These are phyloP conservation scores for Cyclocybe aegerita DNA, from an alignment of 768 basidiomycete genomes.

Conservation along the genomic window DNA sequence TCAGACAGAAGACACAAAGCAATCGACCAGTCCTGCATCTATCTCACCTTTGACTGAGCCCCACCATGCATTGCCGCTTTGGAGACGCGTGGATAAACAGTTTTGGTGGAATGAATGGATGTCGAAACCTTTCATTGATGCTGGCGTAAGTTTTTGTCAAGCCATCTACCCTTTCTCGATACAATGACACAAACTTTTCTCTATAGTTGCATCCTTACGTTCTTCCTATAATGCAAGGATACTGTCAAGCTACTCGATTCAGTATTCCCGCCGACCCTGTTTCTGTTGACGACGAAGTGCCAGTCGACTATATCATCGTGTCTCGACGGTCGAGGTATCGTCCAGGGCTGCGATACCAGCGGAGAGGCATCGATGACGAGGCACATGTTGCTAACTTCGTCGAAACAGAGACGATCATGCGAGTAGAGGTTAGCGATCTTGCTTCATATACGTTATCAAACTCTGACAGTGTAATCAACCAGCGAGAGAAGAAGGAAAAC, in stretches of 20 bases:
- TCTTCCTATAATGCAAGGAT: constrained; percentile 92
- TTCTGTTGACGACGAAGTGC: constrained; percentile 41
- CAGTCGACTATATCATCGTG: constrained; percentile 77
- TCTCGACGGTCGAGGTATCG: constrained; percentile 87
- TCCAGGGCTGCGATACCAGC: constrained; percentile 91
- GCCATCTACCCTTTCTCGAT: neutral
- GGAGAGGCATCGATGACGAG: constrained; percentile 91
- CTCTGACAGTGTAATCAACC: neutral
- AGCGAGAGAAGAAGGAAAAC: constrained; percentile 77
- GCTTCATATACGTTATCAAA: neutral
- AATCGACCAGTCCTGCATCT: constrained; percentile 12
- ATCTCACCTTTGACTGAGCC: constrained; percentile 68
- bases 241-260: constrained; percentile 77
- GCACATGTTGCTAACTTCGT: constrained; percentile 96
- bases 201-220: constrained; percentile 78
- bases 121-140: constrained; percentile 80
- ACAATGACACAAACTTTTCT: constrained; percentile 1
- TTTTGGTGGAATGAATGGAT: constrained; percentile 99
- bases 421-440: constrained; percentile 59
- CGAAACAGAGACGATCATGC: constrained; percentile 88
- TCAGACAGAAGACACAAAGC: neutral
- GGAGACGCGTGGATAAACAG: constrained; percentile 85
- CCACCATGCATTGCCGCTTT: constrained; percentile 75
- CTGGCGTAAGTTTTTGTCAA: constrained; percentile 56
- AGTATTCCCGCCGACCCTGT: constrained; percentile 51